Base-by-base conservation (phyloP, 73 alveolate genomes). In the Urostyla sp. region DNA sequence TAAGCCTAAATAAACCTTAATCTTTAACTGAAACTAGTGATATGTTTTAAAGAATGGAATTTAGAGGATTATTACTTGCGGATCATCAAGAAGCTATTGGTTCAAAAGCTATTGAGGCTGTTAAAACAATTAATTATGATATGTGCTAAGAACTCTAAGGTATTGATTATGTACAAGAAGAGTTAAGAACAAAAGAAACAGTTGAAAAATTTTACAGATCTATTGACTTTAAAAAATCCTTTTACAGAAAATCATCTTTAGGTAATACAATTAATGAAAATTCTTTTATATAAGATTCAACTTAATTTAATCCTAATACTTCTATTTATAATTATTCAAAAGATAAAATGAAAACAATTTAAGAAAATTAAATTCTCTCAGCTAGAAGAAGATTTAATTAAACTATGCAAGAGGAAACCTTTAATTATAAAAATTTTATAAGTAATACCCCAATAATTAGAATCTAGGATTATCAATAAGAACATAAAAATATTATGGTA, bases 1-100 rank as follows among this genome's bases (percentile, higher is more conserved):
- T n/a, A n/a, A n/a, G 34, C 32, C 44, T 73, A 28, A 8, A 59
- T 0, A 3, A 21, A 24, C 38, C 72, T 0, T 52, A 73, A 61
- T 57, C 85, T 1, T 35, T 52, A 13, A 52, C 20, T 53, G 27
- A 73, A 0, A 30, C 75, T 1, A 73, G 53, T 35, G 85, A 73
- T 36, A 52, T 73, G 50, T 73, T 73, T 36, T 51, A 49, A 6
- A 73, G 40, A 27, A 23, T 32, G 18, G 85, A 73, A 26, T 73
- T 73, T 44, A 21, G 75, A 52, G 85, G 85, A 2, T 36, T 73
- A 27, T 44, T 73, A 24, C 74, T 73, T 5, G 73, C 85, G 1
- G 85, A 73, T 51, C 73, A 73, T 38, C 61, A 73, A 52, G 85
- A 73, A 35, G 75, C 61, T 32, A 73, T 73, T 16, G 85, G 85